Base-by-base conservation (phyloP, 1,284 basidiomycete genomes). In the Exobasidium rhododendri region DNA sequence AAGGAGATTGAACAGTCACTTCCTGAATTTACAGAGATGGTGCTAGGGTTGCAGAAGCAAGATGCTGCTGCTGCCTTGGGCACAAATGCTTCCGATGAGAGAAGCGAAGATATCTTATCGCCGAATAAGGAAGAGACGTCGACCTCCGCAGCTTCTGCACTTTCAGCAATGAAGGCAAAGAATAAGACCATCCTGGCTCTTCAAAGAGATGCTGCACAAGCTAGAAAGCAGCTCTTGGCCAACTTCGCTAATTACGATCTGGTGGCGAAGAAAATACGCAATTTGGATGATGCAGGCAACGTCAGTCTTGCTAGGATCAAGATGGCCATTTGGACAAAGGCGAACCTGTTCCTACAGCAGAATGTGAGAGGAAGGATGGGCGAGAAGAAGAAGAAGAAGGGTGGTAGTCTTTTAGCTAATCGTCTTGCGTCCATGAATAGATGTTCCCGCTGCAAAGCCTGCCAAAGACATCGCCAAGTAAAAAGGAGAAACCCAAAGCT, bases 231-330 rank as follows among this genome's bases (percentile, higher is more conserved):
- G 17, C 84, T 97, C 10, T 80, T 96, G 6, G 87, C 90, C 51
- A 86, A 89, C 1, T 92, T 96, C 79, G 85, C 87, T 5, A 87
- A 89, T 61, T 97, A 97, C 80, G 94, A 98, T 73, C 85, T 86
- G 49, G 82, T 97, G 3, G 86, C 92, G 0, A 94, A 94, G 77
- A 87, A 88, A 32, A 90, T 97, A 70, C 85, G 86, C 56, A 83
- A 83, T 63, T 81, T 94, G 22, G 85, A 97, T 7, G 91, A 96
- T 77, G 82, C 84, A 26, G 47, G 47, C 13, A 50, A 50, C 28
- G 47, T 26, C 22, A 50, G 47, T 50, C 28, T 50, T 5, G 47
- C 47, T 24, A 4, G 47, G 13, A 6, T 50, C 2, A 50, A 50
- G 26, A 26, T 50, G 14, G 91, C 92, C 0, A 88, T 98, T 22